phyloP scores from a whole-genome alignment of 495 filamentous ascomycete species.

The Trichoderma virens region DNA sequence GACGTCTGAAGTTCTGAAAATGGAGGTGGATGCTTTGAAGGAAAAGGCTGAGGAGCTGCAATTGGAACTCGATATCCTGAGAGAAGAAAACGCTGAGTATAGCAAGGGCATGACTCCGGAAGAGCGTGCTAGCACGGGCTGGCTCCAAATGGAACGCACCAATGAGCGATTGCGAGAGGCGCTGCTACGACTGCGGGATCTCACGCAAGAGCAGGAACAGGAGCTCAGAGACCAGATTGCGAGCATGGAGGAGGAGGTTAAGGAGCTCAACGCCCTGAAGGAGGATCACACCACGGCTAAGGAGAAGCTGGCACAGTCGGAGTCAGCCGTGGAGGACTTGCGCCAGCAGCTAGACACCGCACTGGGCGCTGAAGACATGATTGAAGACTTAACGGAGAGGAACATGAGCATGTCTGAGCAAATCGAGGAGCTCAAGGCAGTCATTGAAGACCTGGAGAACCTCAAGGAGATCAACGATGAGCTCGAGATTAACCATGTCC shows the following conservation, averaged over 20 bases:
- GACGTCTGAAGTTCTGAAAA: slow-evolving; percentile 68
- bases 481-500: slow-evolving; percentile 84
- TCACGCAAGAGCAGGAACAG: slow-evolving; percentile 77
- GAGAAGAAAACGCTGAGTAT: slow-evolving; percentile 79
- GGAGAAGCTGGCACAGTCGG: slow-evolving; percentile 61
- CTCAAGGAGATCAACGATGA: slow-evolving; percentile 91
- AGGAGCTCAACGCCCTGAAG: slow-evolving; percentile 63
- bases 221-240: slow-evolving; percentile 71
- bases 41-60: slow-evolving; percentile 73
- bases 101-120: slow-evolving; percentile 80
- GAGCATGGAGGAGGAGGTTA: slow-evolving; percentile 67
- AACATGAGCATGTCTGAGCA: slow-evolving; percentile 75
- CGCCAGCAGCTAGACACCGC: slow-evolving; percentile 86
- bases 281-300: slow-evolving; percentile 62
- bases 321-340: slow-evolving; percentile 77
- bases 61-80: slow-evolving; percentile 78
- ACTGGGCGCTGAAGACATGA: slow-evolving; percentile 80
- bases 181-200: slow-evolving; percentile 72
- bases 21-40: slow-evolving; percentile 72
- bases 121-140: slow-evolving; percentile 76
- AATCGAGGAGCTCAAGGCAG: slow-evolving; percentile 69
- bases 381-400: slow-evolving; percentile 81
- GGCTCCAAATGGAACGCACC: slow-evolving; percentile 82
- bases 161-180: slow-evolving; percentile 87
- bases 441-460: slow-evolving; percentile 76